phyloP scores from a whole-genome alignment of 2,329 filamentous ascomycete genomes.

The Fusarium beomiforme region DNA sequence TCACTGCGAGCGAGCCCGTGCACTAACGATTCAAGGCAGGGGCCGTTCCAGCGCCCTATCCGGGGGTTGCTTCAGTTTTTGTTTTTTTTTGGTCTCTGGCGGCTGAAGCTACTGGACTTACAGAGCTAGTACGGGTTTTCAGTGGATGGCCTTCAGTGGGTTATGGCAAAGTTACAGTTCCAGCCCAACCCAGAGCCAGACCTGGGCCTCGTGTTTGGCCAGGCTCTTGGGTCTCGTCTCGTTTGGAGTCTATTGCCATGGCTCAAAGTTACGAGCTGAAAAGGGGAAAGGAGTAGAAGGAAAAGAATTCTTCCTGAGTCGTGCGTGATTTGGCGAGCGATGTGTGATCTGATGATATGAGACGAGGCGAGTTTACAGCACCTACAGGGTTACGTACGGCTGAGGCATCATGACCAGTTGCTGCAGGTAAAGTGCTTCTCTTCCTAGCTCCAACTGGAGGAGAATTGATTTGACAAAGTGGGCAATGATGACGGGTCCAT shows the following conservation, averaged over 20 bases:
- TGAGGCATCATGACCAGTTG: conserved; percentile 5
- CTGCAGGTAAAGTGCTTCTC: conserved; percentile 36
- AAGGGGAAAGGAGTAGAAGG: conserved; percentile 8
- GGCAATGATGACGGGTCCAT: conserved; percentile 28
- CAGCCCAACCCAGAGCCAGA: conserved; percentile 2
- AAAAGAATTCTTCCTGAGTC: background rate
- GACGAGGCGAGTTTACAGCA: background rate
- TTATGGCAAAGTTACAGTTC: conserved; percentile 17
- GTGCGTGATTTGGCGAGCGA: background rate
- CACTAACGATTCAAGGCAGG: conserved; percentile 32
- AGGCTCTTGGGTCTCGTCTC: background rate
- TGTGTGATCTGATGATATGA: background rate
- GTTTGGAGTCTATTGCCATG: conserved; percentile 18
- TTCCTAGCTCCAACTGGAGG: conserved; percentile 18
- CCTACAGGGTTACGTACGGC: background rate
- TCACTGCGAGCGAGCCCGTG: conserved; percentile 15
- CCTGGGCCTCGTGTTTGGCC: conserved; percentile 9
- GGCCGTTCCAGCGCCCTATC: conserved; percentile 33
- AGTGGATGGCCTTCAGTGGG: background rate
- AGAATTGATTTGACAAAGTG: conserved; percentile 21
- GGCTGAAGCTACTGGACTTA: background rate
- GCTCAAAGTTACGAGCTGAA: conserved; percentile 1
- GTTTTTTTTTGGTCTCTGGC: conserved; percentile 17
- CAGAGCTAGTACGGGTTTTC: background rate
- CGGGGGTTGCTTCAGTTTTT: background rate